Base-by-base conservation (phyloP, 345 rosid species). In the Syzygium grande region DNA sequence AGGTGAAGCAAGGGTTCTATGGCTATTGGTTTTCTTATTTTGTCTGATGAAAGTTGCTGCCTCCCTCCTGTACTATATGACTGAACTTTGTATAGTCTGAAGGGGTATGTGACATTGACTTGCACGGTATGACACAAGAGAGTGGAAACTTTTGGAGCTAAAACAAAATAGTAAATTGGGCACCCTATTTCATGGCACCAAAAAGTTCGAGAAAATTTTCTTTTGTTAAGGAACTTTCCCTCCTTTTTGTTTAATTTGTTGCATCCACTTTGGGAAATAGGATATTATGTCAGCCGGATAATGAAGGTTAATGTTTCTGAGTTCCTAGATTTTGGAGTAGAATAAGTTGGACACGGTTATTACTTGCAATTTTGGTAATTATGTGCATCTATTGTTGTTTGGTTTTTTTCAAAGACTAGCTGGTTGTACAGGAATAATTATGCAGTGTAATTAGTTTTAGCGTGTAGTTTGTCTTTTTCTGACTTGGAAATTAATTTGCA, bases 1-100 rank as follows among this genome's bases (percentile, higher is more conserved):
- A 91, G 95, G 99, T 96, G 93, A 56, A 4, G 83, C 73, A 14
- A 51, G 27, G 29, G 52, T 29, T 63, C 59, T 56, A 38, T 73
- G 49, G 49, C 21, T 38, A 9, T 73, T 38, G 83, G 49, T 34
- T 73, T 38, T 38, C 49, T 73, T 22, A 73, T 38, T 73, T 17
- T 38, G 49, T 38, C 83, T 73, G 49, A 19, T 73, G 83, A 73
- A 73, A 73, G 83, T 73, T 73, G 49, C 83, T 38, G 65, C 30
- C 30, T 59, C 16, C 65, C 65, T 27, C 49, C 80, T 73, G 49
- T 73, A 38, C 49, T 19, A 73, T 73, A 34, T 38, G 83, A 73
- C 43, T 38, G 83, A 41, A 38, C 83, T 73, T 34, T 34, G 49
- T 73, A 73, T 11, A 38, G 83, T 73, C 83, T 73, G 27, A 73